Conservation (phyloP, 2,329 filamentous ascomycete genomes). For the Aspergillus jensenii region DNA sequence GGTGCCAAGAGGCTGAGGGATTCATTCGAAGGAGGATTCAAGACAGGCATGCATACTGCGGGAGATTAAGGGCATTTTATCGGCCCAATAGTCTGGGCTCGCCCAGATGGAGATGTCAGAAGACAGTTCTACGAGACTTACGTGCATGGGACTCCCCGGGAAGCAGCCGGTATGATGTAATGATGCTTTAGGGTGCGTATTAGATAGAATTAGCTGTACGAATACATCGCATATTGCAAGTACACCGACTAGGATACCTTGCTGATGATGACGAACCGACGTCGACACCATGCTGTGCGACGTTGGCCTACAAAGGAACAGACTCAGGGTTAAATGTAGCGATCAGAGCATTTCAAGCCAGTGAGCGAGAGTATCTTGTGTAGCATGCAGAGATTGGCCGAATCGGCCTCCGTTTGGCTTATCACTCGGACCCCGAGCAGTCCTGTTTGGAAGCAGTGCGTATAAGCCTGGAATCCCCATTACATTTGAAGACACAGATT, state of each 20-base stretch:
- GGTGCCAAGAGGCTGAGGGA: slow-evolving; percentile 3
- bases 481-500: background rate
- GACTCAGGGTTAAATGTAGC: no score
- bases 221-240: no score
- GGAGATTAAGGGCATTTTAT: background rate
- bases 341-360: no score
- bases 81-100: background rate
- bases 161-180: no score
- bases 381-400: no score
- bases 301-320: no score
- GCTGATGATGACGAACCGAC: no score
- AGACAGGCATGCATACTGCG: slow-evolving; percentile 3
- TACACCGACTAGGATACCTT: no score
- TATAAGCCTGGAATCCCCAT: background rate
- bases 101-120: background rate
- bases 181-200: no score
- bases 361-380: no score
- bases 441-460: background rate
- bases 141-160: background rate
- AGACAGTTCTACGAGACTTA: background rate
- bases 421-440: background rate
- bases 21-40: slow-evolving; percentile 17
- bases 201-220: no score
- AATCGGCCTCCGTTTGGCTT: background rate
- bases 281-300: no score